Evolutionary conservation across 331 rosid genomes (phyloP).

Genomic region (Dryas integrifolia): DNA sequence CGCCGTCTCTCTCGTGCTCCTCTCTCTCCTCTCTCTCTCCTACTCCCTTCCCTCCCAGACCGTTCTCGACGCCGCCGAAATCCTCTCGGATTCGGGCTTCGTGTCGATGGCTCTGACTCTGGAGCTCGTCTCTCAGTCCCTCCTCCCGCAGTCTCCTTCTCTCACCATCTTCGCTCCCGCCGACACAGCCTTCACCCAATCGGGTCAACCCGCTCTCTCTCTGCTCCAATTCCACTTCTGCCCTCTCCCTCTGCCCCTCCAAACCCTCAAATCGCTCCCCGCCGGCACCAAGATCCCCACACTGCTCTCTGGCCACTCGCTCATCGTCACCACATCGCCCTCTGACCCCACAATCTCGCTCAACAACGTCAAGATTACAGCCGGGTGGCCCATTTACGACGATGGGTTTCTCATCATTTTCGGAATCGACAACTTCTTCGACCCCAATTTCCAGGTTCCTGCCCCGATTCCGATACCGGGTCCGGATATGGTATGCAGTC

Average conservation of each 20-base stretch:
- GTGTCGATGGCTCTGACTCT: constrained; percentile 73
- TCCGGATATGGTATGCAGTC: constrained; percentile 28
- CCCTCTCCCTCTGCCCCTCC: constrained; percentile 44
- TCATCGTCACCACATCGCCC: constrained; percentile 47
- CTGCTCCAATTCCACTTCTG: constrained; percentile 66
- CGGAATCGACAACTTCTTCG: constrained; percentile 54
- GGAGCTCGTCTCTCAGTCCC: constrained; percentile 49
- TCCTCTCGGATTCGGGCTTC: constrained; percentile 64
- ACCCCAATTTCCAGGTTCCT: constrained; percentile 39
- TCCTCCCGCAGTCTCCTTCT: constrained; percentile 46
- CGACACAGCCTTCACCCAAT: constrained; percentile 54
- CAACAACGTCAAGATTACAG: constrained; percentile 48
- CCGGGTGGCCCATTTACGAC: constrained; percentile 47
- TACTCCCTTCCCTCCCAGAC: constrained; percentile 44
- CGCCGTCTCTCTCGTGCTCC: constrained; percentile 12
- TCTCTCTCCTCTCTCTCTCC: constrained; percentile 36
- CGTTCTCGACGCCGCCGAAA: constrained; percentile 54
- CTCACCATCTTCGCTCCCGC: constrained; percentile 81
- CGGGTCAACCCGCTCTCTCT: constrained; percentile 69
- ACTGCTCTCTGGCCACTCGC: constrained; percentile 36
- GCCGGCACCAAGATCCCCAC: constrained; percentile 65
- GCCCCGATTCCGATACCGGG: constrained; percentile 14
- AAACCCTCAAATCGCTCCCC: constrained; percentile 57
- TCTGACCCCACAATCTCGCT: constrained; percentile 34
- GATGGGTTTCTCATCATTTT: constrained; percentile 58